These are phyloP conservation scores for Polyrhizophydium stewartii DNA, from an alignment of 371 early-diverging fungal genomes.

Conservation along the genomic window DNA sequence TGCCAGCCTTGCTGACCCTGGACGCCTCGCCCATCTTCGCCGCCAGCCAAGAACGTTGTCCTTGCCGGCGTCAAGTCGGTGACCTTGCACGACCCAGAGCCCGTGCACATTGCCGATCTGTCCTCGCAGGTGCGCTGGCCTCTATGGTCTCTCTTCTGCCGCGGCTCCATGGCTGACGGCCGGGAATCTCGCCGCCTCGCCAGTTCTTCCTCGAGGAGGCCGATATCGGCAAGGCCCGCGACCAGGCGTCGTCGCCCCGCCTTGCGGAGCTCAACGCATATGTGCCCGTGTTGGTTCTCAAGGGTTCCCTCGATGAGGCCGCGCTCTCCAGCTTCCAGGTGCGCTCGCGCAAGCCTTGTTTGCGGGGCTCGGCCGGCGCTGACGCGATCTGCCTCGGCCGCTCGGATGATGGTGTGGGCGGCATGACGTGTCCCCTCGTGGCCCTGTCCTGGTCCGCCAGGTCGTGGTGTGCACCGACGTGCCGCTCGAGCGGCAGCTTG, in stretches of 20 bases:
- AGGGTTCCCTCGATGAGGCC: slow-evolving; percentile 70
- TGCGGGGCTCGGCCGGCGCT: not conserved
- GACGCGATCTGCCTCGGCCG: not conserved
- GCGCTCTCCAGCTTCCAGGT: slow-evolving; percentile 70
- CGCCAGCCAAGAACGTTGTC: slow-evolving; percentile 95
- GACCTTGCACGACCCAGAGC: slow-evolving; percentile 83
- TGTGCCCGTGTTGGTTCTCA: slow-evolving; percentile 86
- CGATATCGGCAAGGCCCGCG: slow-evolving; percentile 94
- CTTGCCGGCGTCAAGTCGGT: slow-evolving; percentile 99
- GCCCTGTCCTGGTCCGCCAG: slow-evolving; percentile 22
- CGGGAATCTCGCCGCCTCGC: not conserved
- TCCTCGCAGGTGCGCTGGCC: slow-evolving; percentile 75
- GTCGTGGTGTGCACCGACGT: slow-evolving; percentile 86
- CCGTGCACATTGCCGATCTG: slow-evolving; percentile 77
- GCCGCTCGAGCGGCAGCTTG: slow-evolving; percentile 73
- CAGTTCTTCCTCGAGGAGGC: slow-evolving; percentile 89
- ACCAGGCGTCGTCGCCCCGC: slow-evolving; percentile 67
- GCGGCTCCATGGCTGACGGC: too few relatives aligned
- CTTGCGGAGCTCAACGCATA: slow-evolving; percentile 97
- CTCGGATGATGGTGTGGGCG: not conserved
- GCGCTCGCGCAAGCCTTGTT: slow-evolving; percentile 34
- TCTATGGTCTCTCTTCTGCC: too few relatives aligned
- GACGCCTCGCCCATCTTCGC: not conserved
- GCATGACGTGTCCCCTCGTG: not conserved
- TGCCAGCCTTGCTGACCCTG: not conserved